These are phyloP conservation scores for Mycena epipterygia DNA, from an alignment of 768 basidiomycete species.

Conservation along the genomic window DNA sequence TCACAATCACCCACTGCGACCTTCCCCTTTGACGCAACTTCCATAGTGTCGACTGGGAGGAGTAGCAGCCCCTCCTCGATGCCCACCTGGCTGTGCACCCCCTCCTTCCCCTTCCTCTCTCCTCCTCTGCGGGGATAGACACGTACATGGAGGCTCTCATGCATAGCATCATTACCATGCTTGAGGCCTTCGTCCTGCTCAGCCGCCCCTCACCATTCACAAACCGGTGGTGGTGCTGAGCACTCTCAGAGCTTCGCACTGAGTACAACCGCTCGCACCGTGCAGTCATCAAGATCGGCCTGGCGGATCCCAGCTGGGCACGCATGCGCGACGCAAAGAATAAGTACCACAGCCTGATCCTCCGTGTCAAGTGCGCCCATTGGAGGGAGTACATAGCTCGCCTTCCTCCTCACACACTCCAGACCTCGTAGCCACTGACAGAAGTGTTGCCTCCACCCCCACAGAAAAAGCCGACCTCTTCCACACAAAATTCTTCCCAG, in stretches of 20 bases:
- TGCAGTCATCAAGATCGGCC: slow-evolving; percentile 1
- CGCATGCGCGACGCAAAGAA: not conserved
- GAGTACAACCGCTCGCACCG: not conserved
- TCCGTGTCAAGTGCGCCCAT: not conserved
- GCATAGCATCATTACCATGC: not conserved
- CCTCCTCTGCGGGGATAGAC: not conserved
- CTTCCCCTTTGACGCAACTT: not conserved
- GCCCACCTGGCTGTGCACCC: not conserved
- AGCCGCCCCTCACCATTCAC: not conserved
- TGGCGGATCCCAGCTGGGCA: not conserved
- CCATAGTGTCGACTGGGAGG: not conserved
- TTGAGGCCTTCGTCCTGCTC: not conserved
- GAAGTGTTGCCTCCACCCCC: not conserved
- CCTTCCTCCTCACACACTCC: not conserved
- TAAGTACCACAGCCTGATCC: slow-evolving; percentile 3
- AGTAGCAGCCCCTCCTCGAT: not conserved
- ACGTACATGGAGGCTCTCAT: not conserved
- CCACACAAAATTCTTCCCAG: not conserved
- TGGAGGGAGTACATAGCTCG: not conserved
- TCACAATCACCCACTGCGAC: not conserved
- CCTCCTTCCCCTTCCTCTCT: not conserved
- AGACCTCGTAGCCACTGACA: not conserved
- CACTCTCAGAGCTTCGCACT: not conserved
- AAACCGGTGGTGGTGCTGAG: not conserved
- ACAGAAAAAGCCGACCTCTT: too few relatives aligned